Conservation (phyloP, 1,284 basidiomycete species). For the Cryptococcus sp. region DNA sequence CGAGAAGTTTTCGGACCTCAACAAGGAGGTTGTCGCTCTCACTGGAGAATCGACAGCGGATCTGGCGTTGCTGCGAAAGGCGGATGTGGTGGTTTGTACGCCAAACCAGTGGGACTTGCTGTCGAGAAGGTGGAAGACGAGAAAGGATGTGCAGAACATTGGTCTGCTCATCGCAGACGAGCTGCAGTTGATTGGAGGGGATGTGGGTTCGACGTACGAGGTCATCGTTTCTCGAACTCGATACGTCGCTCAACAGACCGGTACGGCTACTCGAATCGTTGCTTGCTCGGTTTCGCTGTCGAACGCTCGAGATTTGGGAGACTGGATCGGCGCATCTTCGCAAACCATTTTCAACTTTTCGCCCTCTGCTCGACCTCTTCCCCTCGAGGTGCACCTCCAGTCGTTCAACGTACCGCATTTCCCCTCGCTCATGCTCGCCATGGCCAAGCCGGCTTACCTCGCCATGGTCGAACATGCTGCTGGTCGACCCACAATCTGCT, state of each 20-base stretch:
- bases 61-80: slow-evolving; percentile 81
- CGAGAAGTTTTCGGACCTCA: slow-evolving; percentile 70
- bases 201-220: slow-evolving; percentile 93
- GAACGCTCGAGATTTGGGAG: slow-evolving; percentile 92
- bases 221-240: slow-evolving; percentile 89
- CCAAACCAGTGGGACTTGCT: slow-evolving; percentile 92
- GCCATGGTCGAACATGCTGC: slow-evolving; percentile 85
- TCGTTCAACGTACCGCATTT: slow-evolving; percentile 94
- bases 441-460: slow-evolving; percentile 97
- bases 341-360: slow-evolving; percentile 98
- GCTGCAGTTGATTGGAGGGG: slow-evolving; percentile 85
- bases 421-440: slow-evolving; percentile 96
- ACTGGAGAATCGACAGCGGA: slow-evolving; percentile 95
- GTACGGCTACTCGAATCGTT: slow-evolving; percentile 83
- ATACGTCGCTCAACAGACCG: slow-evolving; percentile 93
- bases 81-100: slow-evolving; percentile 86
- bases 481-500: slow-evolving; percentile 81
- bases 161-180: slow-evolving; percentile 93
- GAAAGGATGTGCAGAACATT: slow-evolving; percentile 93
- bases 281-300: slow-evolving; percentile 90
- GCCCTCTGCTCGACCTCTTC: slow-evolving; percentile 86
- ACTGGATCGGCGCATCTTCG: slow-evolving; percentile 93
- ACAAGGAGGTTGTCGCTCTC: slow-evolving; percentile 86
- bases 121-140: slow-evolving; percentile 86
- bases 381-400: slow-evolving; percentile 96